These are phyloP conservation scores for Orobanche coerulescens DNA, from an alignment of 257 asterid genomes.

Conservation along the genomic window DNA sequence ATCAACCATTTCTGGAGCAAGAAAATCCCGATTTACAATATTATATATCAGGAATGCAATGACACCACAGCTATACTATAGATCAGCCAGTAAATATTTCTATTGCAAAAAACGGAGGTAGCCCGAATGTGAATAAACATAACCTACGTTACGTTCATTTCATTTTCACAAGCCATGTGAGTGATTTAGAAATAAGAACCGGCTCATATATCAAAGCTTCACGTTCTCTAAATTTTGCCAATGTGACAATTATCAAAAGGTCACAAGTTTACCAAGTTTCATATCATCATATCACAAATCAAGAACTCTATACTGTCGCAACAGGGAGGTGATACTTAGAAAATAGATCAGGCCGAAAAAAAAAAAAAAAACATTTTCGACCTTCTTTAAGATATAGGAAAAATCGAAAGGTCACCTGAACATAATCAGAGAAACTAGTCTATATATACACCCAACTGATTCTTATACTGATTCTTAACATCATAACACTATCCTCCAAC, in stretches of 20 bases:
- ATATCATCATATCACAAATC: neutral
- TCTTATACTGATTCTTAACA: neutral
- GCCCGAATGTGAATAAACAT: neutral
- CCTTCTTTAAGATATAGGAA: neutral
- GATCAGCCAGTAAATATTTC: neutral
- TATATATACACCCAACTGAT: neutral
- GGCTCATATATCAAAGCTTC: neutral
- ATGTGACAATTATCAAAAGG: too few species aligned
- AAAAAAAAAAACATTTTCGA: neutral
- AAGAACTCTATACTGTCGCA: neutral
- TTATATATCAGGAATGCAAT: neutral
- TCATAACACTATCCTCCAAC: neutral
- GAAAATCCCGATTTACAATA: neutral
- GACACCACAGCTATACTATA: neutral
- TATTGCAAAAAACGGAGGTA: too few species aligned
- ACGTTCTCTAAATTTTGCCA: neutral
- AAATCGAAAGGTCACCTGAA: neutral
- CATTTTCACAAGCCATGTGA: neutral
- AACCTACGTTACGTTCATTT: neutral
- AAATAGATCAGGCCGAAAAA: neutral
- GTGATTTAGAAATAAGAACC: neutral
- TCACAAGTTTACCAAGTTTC: too few species aligned
- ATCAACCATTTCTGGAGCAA: slow-evolving; percentile 63
- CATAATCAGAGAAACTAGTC: neutral
- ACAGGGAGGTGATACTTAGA: too few species aligned